Evolutionary conservation across 202 grass and related monocot species (phyloP), one percentile per base, ranked within the genome.

Genomic region (Tripidium arundinaceum): DNA sequence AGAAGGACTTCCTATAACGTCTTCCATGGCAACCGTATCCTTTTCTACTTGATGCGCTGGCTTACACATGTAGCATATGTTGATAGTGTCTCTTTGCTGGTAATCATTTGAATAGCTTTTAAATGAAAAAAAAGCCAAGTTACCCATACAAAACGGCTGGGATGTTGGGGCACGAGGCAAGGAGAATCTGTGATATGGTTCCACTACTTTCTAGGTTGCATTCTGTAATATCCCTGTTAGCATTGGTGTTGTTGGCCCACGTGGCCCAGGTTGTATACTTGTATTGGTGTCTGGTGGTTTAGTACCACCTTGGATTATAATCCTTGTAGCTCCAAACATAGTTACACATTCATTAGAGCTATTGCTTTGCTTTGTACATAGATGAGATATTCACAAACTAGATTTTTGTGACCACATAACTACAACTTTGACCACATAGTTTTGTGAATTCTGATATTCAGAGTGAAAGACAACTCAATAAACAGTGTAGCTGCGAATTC

Each of bases 21-120:
- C 74, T 93, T 93, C 62, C 83, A 76, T 78, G 46, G 62, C 34
- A 83, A 78, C 8, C 74, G 88, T 93, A 93, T 93, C 91, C 91
- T 88, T 87, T 68, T 28, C 33, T 65, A 54, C 37, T 58, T 77
- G 45, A 19, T 46, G 14, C 68, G 28, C 27, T 31, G 38, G 6
- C 28, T 11, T 49, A 74, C 36, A 50, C 18, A 38, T 29, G 29
- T 25, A 68, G 14, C 26, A 14, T 64, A 70, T 72, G 12, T 43
- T 63, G 36, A 72, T 60, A 71, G 6, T 66, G 27, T 65, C 19
- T 67, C 19, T 37, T 79, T 79, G 21, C 21, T 11, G 62, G 62
- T 50, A 54, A 79, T 27, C 21, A 16, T 65, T 34, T 36, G 0
- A 25, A 49, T 65, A 27, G 8, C 65, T 85, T 85, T 85, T 12